Evolutionary conservation across 352 stramenopile genomes (phyloP).

Genomic region (Elongisporangium undulatum): DNA sequence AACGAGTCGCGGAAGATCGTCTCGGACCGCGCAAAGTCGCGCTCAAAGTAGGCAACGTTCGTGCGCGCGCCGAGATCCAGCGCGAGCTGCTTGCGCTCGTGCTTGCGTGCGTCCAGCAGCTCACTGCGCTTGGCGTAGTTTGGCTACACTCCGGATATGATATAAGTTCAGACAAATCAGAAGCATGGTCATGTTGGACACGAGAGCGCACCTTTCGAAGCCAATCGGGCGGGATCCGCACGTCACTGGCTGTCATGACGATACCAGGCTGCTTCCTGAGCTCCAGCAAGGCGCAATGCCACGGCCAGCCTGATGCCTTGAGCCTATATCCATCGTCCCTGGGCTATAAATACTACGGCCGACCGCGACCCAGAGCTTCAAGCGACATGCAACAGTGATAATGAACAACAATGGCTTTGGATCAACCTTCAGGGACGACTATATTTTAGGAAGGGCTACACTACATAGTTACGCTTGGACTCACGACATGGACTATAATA

Average conservation of each 20-base stretch:
- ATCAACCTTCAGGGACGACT: not conserved
- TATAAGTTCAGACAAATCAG: slow-evolving; percentile 4
- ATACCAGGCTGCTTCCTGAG: not conserved
- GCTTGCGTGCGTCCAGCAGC: slow-evolving; percentile 34
- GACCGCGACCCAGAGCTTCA: no score
- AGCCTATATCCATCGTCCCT: not conserved
- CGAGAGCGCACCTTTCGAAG: slow-evolving; percentile 23
- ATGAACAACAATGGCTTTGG: no score
- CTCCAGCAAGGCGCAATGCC: not conserved
- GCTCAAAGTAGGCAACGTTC: slow-evolving; percentile 23
- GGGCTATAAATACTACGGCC: not conserved
- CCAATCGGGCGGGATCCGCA: slow-evolving; percentile 58
- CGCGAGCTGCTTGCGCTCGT: slow-evolving; percentile 33
- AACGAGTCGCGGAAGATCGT: slow-evolving; percentile 45
- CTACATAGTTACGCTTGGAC: not conserved
- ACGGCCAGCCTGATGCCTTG: no score
- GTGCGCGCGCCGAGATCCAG: slow-evolving; percentile 13
- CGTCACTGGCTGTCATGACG: slow-evolving; percentile 19
- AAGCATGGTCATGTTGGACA: not conserved
- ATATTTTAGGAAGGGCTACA: not conserved
- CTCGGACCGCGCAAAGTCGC: slow-evolving; percentile 36
- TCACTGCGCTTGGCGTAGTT: slow-evolving; percentile 36
- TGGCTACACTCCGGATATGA: slow-evolving; percentile 18
- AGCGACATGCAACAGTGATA: no score
- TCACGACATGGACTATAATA: not conserved